phyloP scores from a whole-genome alignment of 2,329 filamentous ascomycete species.

The Botrytis tulipae region DNA sequence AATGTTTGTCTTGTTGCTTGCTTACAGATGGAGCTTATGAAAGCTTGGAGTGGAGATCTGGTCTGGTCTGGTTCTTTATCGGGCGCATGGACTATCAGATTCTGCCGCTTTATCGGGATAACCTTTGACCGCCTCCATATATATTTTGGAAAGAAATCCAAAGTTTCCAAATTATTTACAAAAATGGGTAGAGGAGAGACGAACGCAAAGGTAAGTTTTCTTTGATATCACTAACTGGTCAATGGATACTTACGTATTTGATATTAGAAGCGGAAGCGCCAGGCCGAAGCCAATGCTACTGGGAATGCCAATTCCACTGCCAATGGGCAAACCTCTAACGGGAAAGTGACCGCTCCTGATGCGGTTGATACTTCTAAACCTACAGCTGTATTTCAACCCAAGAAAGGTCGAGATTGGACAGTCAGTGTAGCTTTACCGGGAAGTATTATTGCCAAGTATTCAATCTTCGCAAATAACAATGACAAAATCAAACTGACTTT shows the following conservation, averaged over 20 bases:
- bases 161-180: slow-evolving; percentile 17
- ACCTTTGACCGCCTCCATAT: slow-evolving; percentile 23
- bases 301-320: slow-evolving; percentile 29
- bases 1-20: neutral
- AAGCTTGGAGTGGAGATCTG: slow-evolving; percentile 16
- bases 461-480: slow-evolving; percentile 27
- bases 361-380: slow-evolving; percentile 58
- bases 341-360: slow-evolving; percentile 33
- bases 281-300: slow-evolving; percentile 32
- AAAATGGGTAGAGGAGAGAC: slow-evolving; percentile 38
- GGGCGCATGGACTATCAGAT: slow-evolving; percentile 19
- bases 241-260: slow-evolving; percentile 3
- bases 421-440: slow-evolving; percentile 76
- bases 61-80: slow-evolving; percentile 14
- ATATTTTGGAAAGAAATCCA: slow-evolving; percentile 19
- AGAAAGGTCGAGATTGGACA: slow-evolving; percentile 65
- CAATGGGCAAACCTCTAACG: slow-evolving; percentile 25
- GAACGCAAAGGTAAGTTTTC: slow-evolving; percentile 33
- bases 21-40: neutral
- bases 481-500: slow-evolving; percentile 16
- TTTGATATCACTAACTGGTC: neutral
- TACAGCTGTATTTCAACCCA: slow-evolving; percentile 65
- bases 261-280: slow-evolving; percentile 39
- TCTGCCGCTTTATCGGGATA: slow-evolving; percentile 23
- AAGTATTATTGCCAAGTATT: slow-evolving; percentile 72